Evolutionary conservation across 2,329 filamentous ascomycete genomes (phyloP).

Genomic region (Ramularia collo-cygni): DNA sequence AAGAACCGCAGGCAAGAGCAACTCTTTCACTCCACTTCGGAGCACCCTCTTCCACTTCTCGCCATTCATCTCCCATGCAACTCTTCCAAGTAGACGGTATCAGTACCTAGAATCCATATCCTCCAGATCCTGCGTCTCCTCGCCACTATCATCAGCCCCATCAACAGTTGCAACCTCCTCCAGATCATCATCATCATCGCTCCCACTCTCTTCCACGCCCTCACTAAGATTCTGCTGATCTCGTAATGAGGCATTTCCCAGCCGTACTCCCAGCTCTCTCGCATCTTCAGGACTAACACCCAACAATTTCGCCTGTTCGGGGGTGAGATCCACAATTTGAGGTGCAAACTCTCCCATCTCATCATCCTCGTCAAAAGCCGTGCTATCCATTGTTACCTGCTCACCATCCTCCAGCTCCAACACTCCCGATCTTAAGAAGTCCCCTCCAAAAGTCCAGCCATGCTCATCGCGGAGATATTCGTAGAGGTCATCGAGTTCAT

Average conservation of each 20-base stretch:
- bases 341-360: slow-evolving; percentile 60
- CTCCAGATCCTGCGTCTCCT: slow-evolving; percentile 31
- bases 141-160: slow-evolving; percentile 19
- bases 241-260: slow-evolving; percentile 15
- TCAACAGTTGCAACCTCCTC: slow-evolving; percentile 4
- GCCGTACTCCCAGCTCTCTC: slow-evolving; percentile 16
- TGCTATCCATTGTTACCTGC: slow-evolving; percentile 50
- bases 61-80: too few species aligned
- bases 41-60: too few species aligned
- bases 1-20: too few species aligned
- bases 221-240: slow-evolving; percentile 21
- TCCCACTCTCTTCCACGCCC: slow-evolving; percentile 33
- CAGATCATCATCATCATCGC: slow-evolving; percentile 16
- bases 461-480: slow-evolving; percentile 48
- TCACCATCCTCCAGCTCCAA: slow-evolving; percentile 58
- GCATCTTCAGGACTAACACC: slow-evolving; percentile 25
- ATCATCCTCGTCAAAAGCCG: slow-evolving; percentile 49
- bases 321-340: slow-evolving; percentile 49
- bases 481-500: slow-evolving; percentile 50
- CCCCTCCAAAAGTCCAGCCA: slow-evolving; percentile 52
- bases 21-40: too few species aligned
- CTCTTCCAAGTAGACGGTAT: too few species aligned
- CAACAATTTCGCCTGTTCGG: slow-evolving; percentile 36
- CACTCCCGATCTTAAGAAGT: slow-evolving; percentile 51
- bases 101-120: slow-evolving; percentile 29